Percentiles rank a stretch among this genome's conserved stretches.
Evolutionary conservation across 2,329 filamentous ascomycete species (phyloP).

Genomic region (Ophiostoma perfectum): DNA sequence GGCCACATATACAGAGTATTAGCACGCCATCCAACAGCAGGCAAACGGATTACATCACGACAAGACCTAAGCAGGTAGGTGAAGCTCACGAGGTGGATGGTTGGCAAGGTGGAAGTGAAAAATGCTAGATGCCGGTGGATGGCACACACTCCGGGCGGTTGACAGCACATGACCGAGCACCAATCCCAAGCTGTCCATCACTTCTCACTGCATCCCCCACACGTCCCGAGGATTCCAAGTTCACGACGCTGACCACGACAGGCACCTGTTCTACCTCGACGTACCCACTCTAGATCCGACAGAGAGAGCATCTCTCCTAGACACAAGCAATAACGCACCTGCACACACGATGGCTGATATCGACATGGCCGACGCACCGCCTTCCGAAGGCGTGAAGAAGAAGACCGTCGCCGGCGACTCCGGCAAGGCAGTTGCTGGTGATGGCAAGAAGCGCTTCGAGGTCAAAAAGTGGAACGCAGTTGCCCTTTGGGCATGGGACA

Average conservation of each 20-base stretch:
- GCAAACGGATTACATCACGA: not conserved
- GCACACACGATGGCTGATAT: constrained; percentile 75
- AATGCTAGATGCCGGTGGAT: too few species aligned
- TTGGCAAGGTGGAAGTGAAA: too few species aligned
- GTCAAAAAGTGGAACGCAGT: constrained; percentile 99
- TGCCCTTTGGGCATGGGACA: constrained; percentile 98
- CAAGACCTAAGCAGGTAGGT: not conserved
- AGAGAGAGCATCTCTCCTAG: not conserved
- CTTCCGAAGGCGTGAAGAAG: constrained; percentile 49
- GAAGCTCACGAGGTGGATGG: not conserved
- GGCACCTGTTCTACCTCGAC: not conserved
- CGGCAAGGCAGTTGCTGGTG: constrained; percentile 35
- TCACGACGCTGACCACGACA: constrained; percentile 5
- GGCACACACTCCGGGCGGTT: not conserved
- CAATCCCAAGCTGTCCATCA: not conserved
- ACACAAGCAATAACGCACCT: not conserved
- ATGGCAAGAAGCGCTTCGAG: constrained; percentile 73
- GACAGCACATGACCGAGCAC: not conserved
- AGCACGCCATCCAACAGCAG: not conserved
- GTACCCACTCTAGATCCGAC: not conserved
- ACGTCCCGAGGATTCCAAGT: not conserved
- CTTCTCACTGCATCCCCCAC: not conserved
- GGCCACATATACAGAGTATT: not conserved
- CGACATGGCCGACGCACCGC: constrained; percentile 85
- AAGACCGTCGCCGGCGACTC: constrained; percentile 39